Conservation (phyloP, 164 flowering plant species). For the Kalanchoe fedtschenkoi region DNA sequence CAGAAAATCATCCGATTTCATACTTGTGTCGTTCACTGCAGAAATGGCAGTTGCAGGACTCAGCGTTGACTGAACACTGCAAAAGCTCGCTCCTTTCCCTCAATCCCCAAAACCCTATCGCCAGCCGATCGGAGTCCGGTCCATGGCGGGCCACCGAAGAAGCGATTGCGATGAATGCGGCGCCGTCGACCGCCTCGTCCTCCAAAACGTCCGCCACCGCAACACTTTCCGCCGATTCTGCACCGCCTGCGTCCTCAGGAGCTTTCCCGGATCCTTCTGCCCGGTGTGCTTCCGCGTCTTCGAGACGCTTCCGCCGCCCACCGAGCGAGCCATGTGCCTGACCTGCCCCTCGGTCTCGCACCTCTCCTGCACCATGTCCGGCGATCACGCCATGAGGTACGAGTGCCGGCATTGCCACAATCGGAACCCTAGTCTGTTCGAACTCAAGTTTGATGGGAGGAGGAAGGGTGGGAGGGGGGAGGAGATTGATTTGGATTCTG, state of each 20-base stretch:
- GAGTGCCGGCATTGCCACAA: background rate
- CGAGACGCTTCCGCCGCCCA: background rate
- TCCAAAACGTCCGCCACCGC: background rate
- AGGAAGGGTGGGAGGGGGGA: no score
- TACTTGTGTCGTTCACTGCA: no score
- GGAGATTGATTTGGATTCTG: background rate
- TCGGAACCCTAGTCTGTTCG: background rate
- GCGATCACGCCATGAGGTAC: background rate
- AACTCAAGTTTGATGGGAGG: background rate
- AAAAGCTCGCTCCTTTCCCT: no score
- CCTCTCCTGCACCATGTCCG: background rate
- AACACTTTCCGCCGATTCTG: background rate
- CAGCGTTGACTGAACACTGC: no score
- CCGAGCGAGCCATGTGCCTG: background rate
- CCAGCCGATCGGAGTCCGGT: background rate
- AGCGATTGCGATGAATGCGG: background rate
- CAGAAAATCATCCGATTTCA: no score
- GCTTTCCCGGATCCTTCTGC: background rate
- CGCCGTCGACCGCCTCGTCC: background rate
- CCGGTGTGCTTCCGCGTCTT: background rate
- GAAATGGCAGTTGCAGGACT: no score
- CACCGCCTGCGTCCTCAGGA: constrained; percentile 1
- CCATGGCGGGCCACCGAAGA: background rate
- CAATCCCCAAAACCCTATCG: no score
- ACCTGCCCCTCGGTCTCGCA: background rate